Base-by-base conservation (phyloP, 345 rosid genomes). In the Cardamine resedifolia region DNA sequence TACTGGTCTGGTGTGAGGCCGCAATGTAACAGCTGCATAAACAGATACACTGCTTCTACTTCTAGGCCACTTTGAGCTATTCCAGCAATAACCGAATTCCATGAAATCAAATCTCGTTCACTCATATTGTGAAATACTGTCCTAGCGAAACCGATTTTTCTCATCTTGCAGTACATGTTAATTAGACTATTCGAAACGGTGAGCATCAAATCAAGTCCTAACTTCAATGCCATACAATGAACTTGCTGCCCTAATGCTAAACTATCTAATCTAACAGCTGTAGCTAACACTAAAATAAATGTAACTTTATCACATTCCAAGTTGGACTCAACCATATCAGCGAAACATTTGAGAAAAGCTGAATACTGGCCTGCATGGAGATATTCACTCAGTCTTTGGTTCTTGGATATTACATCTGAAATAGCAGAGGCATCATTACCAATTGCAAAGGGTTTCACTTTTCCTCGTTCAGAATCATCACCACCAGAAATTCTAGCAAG, bases 31-130 rank as follows among this genome's bases (percentile, higher is more conserved):
- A 87, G 68, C 74, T 78, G 72, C 64, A 72, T 65, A 71, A 87
- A 83, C 23, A 78, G 39, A 68, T 48, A 49, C 72, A 83, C 72
- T 5, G 91, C 77, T 67, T 85, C 85, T 30, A 62, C 39, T 62
- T 76, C 84, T 58, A 81, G 56, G 61, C 83, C 78, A 73, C 66
- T 77, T 68, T 75, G 86, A 27, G 76, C 51, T 59, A 53, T 68
- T 30, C 87, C 70, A 3, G 83, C 80, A 43, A 87, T 82, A 73
- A 87, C 69, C 4, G 91, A 87, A 68, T 85, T 87, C 89, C 91
- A 87, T 21, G 91, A 80, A 55, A 87, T 76, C 70, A 87, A 79
- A 82, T 87, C 87, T 58, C 79, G 19, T 53, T 83, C 85, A 41
- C 72, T 66, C 91, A 85, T 83, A 39, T 27, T 38, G 24, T 50